Evolutionary conservation across 2,329 filamentous ascomycete genomes (phyloP).

Genomic region (Aspergillus aculeatinus): DNA sequence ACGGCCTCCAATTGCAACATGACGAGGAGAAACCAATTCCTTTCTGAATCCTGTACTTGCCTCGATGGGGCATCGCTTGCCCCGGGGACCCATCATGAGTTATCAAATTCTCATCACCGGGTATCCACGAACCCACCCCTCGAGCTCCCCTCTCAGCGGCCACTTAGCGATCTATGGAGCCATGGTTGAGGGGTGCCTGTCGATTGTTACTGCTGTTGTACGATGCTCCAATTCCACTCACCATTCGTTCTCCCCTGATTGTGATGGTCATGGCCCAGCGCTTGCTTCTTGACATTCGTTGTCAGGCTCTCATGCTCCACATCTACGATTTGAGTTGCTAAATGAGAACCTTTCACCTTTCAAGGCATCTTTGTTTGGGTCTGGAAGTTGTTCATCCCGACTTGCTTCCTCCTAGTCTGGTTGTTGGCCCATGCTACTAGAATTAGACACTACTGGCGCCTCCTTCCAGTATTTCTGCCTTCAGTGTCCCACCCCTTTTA

Average conservation of each 20-base stretch:
- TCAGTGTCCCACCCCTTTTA: neutral
- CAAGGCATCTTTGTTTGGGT: neutral
- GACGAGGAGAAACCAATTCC: neutral
- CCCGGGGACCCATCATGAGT: slow-evolving; percentile 1
- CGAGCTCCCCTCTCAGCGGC: slow-evolving; percentile 1
- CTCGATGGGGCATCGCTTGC: slow-evolving; percentile 4
- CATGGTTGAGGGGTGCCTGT: slow-evolving; percentile 16
- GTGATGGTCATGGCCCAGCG: neutral
- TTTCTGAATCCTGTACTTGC: neutral
- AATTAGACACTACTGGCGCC: neutral
- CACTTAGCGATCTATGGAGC: slow-evolving; percentile 13
- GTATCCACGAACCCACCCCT: neutral
- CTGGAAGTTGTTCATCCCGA: neutral
- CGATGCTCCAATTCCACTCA: slow-evolving; percentile 1
- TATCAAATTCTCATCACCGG: neutral
- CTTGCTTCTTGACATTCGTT: neutral
- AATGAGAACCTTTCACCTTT: neutral
- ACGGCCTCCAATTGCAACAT: neutral
- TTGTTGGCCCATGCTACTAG: neutral
- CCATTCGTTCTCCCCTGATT: slow-evolving; percentile 8
- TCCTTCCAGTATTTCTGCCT: neutral
- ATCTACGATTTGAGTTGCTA: neutral
- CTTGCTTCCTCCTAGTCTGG: neutral
- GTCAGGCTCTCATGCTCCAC: neutral
- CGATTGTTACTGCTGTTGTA: slow-evolving; percentile 17